Percentiles rank a stretch among this genome's conserved stretches.
Conservation (phyloP, 2,329 filamentous ascomycete species). For the Periconia sp. region DNA sequence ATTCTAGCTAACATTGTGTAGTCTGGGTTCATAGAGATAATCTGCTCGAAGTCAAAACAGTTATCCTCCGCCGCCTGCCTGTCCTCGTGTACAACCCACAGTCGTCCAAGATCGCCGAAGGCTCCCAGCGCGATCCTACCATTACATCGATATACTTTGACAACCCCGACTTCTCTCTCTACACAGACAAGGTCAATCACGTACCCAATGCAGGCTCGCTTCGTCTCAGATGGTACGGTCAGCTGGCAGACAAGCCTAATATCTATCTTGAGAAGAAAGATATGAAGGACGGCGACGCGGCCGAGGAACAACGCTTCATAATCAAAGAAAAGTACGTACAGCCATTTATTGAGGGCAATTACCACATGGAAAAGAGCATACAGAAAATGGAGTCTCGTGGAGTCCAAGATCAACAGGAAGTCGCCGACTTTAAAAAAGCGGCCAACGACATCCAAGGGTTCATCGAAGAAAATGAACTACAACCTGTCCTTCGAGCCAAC, state of each 20-base stretch:
- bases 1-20: slow-evolving; percentile 47
- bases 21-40: slow-evolving; percentile 98
- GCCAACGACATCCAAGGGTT: slow-evolving; percentile 81
- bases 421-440: slow-evolving; percentile 72
- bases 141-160: slow-evolving; percentile 98
- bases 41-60: slow-evolving; percentile 94
- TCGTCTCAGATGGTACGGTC: slow-evolving; percentile 89
- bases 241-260: slow-evolving; percentile 77
- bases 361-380: slow-evolving; percentile 89
- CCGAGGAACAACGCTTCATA: slow-evolving; percentile 77
- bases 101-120: slow-evolving; percentile 80
- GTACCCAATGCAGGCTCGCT: slow-evolving; percentile 79
- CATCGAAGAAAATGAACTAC: slow-evolving; percentile 75
- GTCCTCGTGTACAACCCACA: slow-evolving; percentile 93
- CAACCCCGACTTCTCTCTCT: slow-evolving; percentile 82
- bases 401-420: slow-evolving; percentile 69
- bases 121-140: slow-evolving; percentile 78
- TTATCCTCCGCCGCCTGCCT: slow-evolving; percentile 87
- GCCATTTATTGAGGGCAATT: slow-evolving; percentile 83
- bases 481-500: slow-evolving; percentile 88
- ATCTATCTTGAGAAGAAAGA: slow-evolving; percentile 91
- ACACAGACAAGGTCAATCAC: slow-evolving; percentile 81
- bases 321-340: slow-evolving; percentile 96
- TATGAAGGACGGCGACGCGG: slow-evolving; percentile 75
- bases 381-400: slow-evolving; percentile 82